phyloP scores from a whole-genome alignment of 805 yeast species.

The Yamadazyma endophytica region DNA sequence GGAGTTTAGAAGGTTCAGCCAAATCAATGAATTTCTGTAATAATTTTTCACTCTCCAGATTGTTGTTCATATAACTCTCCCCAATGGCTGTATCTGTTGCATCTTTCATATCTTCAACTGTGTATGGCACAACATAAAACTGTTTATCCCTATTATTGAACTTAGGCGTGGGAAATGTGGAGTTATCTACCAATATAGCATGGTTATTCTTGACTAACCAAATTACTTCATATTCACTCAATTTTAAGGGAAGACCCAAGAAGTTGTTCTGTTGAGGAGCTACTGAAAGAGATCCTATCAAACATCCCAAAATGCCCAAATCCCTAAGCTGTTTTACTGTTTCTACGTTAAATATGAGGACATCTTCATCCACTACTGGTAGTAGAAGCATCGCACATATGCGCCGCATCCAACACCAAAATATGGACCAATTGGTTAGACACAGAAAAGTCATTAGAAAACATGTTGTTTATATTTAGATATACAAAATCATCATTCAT shows the following conservation, averaged over 20 bases:
- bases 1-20: conserved; percentile 4
- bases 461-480: no score
- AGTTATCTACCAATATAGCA: conserved; percentile 5
- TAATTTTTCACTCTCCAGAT: neutral
- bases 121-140: conserved; percentile 1
- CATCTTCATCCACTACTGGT: conserved; percentile 19
- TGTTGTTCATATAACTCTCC: no score
- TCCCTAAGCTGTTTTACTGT: conserved; percentile 53
- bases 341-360: conserved; percentile 56
- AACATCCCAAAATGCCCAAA: conserved; percentile 68
- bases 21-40: conserved; percentile 3
- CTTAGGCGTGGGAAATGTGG: conserved; percentile 1
- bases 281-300: conserved; percentile 77
- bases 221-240: conserved; percentile 68
- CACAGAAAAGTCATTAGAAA: no score
- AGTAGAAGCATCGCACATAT: conserved; percentile 1
- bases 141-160: conserved; percentile 2
- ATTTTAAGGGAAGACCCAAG: conserved; percentile 74
- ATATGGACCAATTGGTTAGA: no score
- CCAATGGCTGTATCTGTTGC: no score
- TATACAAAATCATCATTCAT: no score
- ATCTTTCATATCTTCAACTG: neutral
- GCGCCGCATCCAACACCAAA: no score
- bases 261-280: conserved; percentile 95
- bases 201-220: conserved; percentile 49